A percentile compares a stretch with the other conserved stretches of the same genome.
Evolutionary conservation across 768 basidiomycete genomes (phyloP).

Genomic region (Lactarius indigo): DNA sequence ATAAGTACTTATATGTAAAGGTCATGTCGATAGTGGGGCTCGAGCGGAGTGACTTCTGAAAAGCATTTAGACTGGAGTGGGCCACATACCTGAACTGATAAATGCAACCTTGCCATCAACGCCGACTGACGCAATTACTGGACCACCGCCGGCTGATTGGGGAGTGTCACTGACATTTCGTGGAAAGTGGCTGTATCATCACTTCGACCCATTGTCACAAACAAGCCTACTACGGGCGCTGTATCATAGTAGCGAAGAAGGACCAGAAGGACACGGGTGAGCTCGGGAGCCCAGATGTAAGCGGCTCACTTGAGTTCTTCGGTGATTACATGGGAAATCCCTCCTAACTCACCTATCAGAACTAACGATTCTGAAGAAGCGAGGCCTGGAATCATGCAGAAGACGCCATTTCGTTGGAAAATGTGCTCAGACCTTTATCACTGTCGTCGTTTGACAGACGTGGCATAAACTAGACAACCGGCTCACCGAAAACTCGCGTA

Average conservation of each 20-base stretch:
- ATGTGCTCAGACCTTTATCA: conserved; percentile 87
- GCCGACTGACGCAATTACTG: conserved; percentile 73
- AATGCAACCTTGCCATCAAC: conserved; percentile 57
- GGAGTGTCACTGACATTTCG: conserved; percentile 77
- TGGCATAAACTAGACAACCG: background rate
- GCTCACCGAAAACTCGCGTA: conserved; percentile 67
- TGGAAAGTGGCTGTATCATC: conserved; percentile 60
- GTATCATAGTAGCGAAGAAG: conserved; percentile 79
- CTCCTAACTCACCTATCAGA: conserved; percentile 88
- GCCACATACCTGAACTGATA: conserved; percentile 39
- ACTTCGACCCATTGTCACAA: background rate
- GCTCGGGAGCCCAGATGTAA: background rate
- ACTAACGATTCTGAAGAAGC: conserved; percentile 67
- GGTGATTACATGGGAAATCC: conserved; percentile 81
- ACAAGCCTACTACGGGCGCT: background rate
- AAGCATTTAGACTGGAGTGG: background rate
- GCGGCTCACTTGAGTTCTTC: conserved; percentile 65
- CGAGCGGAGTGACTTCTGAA: conserved; percentile 52
- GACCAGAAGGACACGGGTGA: conserved; percentile 43
- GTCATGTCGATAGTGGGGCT: conserved; percentile 59
- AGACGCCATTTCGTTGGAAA: conserved; percentile 91
- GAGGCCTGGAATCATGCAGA: conserved; percentile 89
- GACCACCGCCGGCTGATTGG: conserved; percentile 67
- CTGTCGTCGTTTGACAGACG: conserved; percentile 91
- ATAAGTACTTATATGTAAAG: conserved; percentile 73